Conservation (phyloP, 23 red algal species). For the Gracilaria domingensis region DNA sequence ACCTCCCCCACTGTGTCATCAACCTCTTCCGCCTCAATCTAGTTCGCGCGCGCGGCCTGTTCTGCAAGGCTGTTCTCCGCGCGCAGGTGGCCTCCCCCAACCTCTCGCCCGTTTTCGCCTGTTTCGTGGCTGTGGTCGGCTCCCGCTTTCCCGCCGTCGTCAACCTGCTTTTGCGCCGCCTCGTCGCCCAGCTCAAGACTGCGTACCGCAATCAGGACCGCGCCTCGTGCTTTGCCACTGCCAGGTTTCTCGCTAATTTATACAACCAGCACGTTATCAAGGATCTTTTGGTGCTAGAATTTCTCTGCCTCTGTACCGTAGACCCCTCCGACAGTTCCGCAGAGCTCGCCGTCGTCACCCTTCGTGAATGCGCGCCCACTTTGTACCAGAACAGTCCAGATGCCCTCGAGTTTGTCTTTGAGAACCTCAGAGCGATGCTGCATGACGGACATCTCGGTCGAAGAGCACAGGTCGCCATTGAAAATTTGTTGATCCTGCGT, state of each 20-base stretch:
- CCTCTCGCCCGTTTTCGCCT: slow-evolving; percentile 84
- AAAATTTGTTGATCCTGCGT: slow-evolving; percentile 69
- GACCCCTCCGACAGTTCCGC: slow-evolving; percentile 82
- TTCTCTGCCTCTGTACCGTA: slow-evolving; percentile 58
- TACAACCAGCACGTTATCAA: slow-evolving; percentile 81
- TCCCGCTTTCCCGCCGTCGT: slow-evolving; percentile 74
- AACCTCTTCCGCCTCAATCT: slow-evolving; percentile 79
- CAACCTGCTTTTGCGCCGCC: slow-evolving; percentile 65
- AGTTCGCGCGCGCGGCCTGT: slow-evolving; percentile 74
- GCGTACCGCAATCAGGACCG: slow-evolving; percentile 61
- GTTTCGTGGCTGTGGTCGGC: slow-evolving; percentile 74
- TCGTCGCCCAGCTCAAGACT: slow-evolving; percentile 68
- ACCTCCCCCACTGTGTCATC: slow-evolving; percentile 52
- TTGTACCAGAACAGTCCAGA: slow-evolving; percentile 59
- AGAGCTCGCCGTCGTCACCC: slow-evolving; percentile 75
- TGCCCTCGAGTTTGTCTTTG: slow-evolving; percentile 58
- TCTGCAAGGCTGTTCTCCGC: slow-evolving; percentile 76
- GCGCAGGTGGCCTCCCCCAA: slow-evolving; percentile 78
- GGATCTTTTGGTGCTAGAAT: slow-evolving; percentile 81
- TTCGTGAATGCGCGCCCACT: slow-evolving; percentile 72
- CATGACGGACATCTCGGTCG: slow-evolving; percentile 76
- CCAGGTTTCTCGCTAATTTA: slow-evolving; percentile 71
- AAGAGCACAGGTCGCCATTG: slow-evolving; percentile 73
- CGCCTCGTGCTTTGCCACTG: slow-evolving; percentile 74
- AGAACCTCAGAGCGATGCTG: slow-evolving; percentile 65